These are phyloP conservation scores for Salinomyces thailandicus DNA, from an alignment of 2,329 filamentous ascomycete genomes.

Conservation along the genomic window DNA sequence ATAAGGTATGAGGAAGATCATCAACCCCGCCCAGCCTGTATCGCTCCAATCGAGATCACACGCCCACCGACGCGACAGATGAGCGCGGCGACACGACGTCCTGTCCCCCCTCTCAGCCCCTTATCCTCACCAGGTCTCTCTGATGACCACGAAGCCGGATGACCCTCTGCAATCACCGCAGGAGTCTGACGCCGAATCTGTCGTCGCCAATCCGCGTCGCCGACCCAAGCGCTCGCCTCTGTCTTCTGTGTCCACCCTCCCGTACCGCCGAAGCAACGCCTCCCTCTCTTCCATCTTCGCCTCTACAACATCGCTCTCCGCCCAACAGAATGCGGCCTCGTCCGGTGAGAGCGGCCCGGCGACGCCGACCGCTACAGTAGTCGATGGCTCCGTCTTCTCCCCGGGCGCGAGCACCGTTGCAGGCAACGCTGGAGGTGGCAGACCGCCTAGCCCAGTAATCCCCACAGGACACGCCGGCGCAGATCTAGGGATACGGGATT, in stretches of 20 bases:
- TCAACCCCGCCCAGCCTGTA: too few species aligned
- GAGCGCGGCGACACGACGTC: too few species aligned
- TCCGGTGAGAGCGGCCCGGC: slow-evolving; percentile 33
- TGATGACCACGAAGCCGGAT: slow-evolving; percentile 59
- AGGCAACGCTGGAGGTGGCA: slow-evolving; percentile 19
- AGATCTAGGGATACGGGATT: slow-evolving; percentile 43
- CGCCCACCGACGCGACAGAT: too few species aligned
- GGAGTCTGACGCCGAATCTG: slow-evolving; percentile 56
- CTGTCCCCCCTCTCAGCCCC: too few species aligned
- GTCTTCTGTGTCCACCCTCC: slow-evolving; percentile 49
- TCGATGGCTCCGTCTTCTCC: slow-evolving; percentile 35
- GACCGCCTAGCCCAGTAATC: slow-evolving; percentile 29
- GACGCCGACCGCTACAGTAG: slow-evolving; percentile 29
- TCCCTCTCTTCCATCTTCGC: slow-evolving; percentile 44
- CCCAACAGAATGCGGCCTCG: slow-evolving; percentile 20
- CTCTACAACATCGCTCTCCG: slow-evolving; percentile 37
- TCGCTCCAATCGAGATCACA: too few species aligned
- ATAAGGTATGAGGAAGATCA: too few species aligned
- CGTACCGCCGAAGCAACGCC: slow-evolving; percentile 43
- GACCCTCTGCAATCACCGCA: slow-evolving; percentile 57
- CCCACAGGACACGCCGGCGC: slow-evolving; percentile 31
- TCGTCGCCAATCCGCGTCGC: slow-evolving; percentile 51
- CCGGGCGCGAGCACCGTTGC: slow-evolving; percentile 24
- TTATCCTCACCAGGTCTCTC: slow-evolving; percentile 14
- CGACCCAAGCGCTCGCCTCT: slow-evolving; percentile 42